Evolutionary conservation across 1,284 basidiomycete species (phyloP).

Genomic region (Earliella scabrosa): DNA sequence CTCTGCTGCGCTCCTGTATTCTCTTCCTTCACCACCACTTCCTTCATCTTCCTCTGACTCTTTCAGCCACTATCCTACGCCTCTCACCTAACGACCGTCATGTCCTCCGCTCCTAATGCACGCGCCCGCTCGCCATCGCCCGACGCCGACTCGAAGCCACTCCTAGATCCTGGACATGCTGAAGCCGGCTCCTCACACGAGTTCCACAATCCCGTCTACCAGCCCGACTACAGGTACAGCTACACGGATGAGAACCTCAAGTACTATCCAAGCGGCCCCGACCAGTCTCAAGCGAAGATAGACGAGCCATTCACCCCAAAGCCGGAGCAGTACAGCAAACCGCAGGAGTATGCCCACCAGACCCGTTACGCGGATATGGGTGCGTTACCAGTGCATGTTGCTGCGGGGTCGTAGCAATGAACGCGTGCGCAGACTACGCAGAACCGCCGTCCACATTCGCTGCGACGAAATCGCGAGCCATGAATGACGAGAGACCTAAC

Average conservation of each 20-base stretch:
- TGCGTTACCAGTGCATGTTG: slow-evolving; percentile 3
- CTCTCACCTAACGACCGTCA: slow-evolving; percentile 9
- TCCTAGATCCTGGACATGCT: slow-evolving; percentile 8
- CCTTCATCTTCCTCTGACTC: neutral
- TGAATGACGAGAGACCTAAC: slow-evolving; percentile 23
- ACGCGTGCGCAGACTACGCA: slow-evolving; percentile 23
- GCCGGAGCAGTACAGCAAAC: slow-evolving; percentile 13
- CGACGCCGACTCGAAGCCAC: slow-evolving; percentile 23
- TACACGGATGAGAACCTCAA: slow-evolving; percentile 27
- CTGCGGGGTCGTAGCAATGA: no score
- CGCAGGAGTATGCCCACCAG: slow-evolving; percentile 18
- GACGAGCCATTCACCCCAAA: slow-evolving; percentile 24
- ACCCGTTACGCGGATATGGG: slow-evolving; percentile 25
- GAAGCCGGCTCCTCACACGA: slow-evolving; percentile 10
- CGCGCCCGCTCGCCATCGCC: slow-evolving; percentile 12
- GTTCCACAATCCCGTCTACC: slow-evolving; percentile 14
- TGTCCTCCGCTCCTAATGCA: slow-evolving; percentile 13
- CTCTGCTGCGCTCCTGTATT: neutral
- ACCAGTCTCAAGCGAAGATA: slow-evolving; percentile 17
- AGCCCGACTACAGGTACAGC: slow-evolving; percentile 23
- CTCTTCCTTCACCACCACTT: neutral
- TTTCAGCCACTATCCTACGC: neutral
- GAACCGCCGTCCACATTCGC: slow-evolving; percentile 23
- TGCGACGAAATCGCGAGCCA: slow-evolving; percentile 9
- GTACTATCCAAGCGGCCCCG: slow-evolving; percentile 22